phyloP scores from a whole-genome alignment of 225 moss, liverwort and hornwort genomes.

The Marchantia polymorpha region DNA sequence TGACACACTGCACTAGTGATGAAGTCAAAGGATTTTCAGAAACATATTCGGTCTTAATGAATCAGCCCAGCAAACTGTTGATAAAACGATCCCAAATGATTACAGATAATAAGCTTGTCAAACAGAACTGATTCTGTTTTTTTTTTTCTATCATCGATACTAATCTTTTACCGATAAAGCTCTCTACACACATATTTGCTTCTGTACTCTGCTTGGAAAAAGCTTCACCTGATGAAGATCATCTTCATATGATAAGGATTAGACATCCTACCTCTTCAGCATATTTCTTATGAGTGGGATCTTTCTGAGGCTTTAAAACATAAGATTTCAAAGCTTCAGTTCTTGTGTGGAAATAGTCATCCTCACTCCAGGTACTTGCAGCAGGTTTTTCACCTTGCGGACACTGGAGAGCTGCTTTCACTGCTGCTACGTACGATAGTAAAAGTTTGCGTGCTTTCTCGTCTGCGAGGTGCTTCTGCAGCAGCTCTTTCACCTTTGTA shows the following conservation, averaged over 20 bases:
- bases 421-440: conserved; percentile 49
- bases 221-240: too few species aligned
- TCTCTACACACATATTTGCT: too few species aligned
- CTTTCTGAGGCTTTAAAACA: conserved; percentile 50
- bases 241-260: not conserved
- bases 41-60: too few species aligned
- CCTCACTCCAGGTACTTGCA: conserved; percentile 56
- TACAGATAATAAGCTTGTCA: too few species aligned
- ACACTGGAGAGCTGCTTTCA: conserved; percentile 57
- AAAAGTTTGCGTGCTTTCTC: conserved; percentile 48
- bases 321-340: conserved; percentile 76
- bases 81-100: too few species aligned
- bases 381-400: conserved; percentile 63
- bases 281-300: conserved; percentile 58
- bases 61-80: too few species aligned
- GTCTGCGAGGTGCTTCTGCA: conserved; percentile 55
- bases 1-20: too few species aligned
- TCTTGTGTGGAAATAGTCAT: conserved; percentile 43
- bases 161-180: too few species aligned
- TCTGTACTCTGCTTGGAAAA: too few species aligned
- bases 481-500: conserved; percentile 62
- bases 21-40: too few species aligned
- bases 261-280: conserved; percentile 70
- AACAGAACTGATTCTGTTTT: too few species aligned
- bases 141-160: too few species aligned